Evolutionary conservation across 1,139 yeast genomes (phyloP).

Genomic region (Debaryomycetaceae sp.): DNA sequence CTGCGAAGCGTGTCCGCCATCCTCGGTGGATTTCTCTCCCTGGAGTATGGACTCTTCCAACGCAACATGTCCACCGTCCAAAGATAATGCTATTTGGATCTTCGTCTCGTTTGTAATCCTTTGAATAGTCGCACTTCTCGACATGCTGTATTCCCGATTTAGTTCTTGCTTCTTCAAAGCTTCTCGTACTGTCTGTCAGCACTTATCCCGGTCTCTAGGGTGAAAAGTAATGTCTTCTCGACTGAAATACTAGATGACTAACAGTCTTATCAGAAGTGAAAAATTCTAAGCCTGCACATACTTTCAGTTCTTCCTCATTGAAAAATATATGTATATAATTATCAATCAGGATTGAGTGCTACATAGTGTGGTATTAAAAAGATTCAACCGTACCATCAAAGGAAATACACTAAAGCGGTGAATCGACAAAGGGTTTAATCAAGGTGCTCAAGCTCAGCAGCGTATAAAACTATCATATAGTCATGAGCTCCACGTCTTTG

Average conservation of each 20-base stretch:
- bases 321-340: too few species aligned
- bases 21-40: constrained; percentile 24
- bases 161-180: not conserved
- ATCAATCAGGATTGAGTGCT: not conserved
- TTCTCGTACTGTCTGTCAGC: too few species aligned
- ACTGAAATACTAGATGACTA: not conserved
- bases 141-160: constrained; percentile 5
- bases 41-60: constrained; percentile 53
- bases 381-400: not conserved
- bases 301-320: not conserved
- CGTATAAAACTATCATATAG: not conserved
- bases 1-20: constrained; percentile 59
- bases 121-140: constrained; percentile 48
- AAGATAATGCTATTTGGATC: constrained; percentile 77
- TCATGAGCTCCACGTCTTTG: constrained; percentile 11
- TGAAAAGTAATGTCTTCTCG: not conserved
- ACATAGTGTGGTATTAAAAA: not conserved
- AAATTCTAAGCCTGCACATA: not conserved
- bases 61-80: constrained; percentile 77
- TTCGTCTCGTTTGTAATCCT: constrained; percentile 91
- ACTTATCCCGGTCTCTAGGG: too few species aligned
- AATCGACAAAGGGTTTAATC: too few species aligned
- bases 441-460: too few species aligned
- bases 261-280: not conserved
- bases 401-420: too few species aligned